These are phyloP conservation scores for Talaromyces rugulosus DNA, from an alignment of 2,329 filamentous ascomycete genomes.

Conservation along the genomic window DNA sequence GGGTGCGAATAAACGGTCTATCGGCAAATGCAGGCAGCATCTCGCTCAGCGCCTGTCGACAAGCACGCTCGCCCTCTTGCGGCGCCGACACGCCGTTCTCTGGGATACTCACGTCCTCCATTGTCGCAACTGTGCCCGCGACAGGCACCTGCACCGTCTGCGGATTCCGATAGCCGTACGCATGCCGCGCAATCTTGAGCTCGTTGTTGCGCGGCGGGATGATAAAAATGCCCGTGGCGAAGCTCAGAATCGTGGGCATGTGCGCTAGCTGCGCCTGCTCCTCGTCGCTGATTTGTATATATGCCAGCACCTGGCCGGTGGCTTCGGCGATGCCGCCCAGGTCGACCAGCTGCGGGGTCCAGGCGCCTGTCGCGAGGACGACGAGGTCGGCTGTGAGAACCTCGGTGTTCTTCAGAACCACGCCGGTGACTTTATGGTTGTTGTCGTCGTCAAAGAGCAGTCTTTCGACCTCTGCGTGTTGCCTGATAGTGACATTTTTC, in stretches of 20 bases:
- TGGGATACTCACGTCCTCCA: slow-evolving; percentile 36
- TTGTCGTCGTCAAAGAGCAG: slow-evolving; percentile 24
- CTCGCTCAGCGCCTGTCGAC: slow-evolving; percentile 58
- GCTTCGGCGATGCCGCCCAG: slow-evolving; percentile 71
- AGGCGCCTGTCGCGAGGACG: slow-evolving; percentile 80
- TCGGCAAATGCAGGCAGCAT: slow-evolving; percentile 59
- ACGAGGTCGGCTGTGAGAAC: slow-evolving; percentile 63
- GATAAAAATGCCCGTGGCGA: slow-evolving; percentile 49
- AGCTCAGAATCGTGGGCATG: slow-evolving; percentile 60
- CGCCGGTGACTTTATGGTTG: slow-evolving; percentile 38
- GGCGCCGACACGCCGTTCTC: slow-evolving; percentile 36
- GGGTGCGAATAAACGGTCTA: slow-evolving; percentile 58
- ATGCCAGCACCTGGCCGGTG: slow-evolving; percentile 77
- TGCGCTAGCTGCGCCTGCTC: slow-evolving; percentile 64
- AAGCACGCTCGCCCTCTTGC: slow-evolving; percentile 56
- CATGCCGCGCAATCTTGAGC: slow-evolving; percentile 68
- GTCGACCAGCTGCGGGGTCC: slow-evolving; percentile 75
- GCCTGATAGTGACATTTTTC: slow-evolving; percentile 30
- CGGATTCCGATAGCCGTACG: slow-evolving; percentile 60
- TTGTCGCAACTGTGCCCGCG: slow-evolving; percentile 16
- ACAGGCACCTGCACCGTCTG: slow-evolving; percentile 26
- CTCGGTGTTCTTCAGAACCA: slow-evolving; percentile 38
- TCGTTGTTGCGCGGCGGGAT: slow-evolving; percentile 52
- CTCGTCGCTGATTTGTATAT: slow-evolving; percentile 66
- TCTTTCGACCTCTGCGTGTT: slow-evolving; percentile 30